phyloP scores from a whole-genome alignment of 2,329 filamentous ascomycete genomes.

The Fusarium sororula region DNA sequence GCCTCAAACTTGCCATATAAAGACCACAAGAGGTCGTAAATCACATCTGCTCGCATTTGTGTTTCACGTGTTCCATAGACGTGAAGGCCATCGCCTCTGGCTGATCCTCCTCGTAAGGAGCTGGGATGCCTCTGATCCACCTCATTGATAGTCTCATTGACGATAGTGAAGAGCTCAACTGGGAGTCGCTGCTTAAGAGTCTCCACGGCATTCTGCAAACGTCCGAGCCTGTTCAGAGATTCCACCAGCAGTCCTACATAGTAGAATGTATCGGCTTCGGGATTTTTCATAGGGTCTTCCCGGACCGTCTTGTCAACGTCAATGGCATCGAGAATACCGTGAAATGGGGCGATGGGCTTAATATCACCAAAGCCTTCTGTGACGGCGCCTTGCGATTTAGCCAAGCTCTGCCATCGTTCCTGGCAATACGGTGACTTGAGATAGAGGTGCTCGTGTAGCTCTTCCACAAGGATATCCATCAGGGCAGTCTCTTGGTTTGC shows the following conservation, averaged over 20 bases:
- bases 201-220: conserved; percentile 86
- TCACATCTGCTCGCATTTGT: conserved; percentile 81
- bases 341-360: conserved; percentile 62
- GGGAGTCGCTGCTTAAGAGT: conserved; percentile 92
- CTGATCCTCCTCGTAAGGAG: conserved; percentile 68
- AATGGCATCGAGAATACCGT: conserved; percentile 66
- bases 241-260: conserved; percentile 91
- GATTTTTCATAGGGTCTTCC: conserved; percentile 92
- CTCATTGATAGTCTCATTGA: conserved; percentile 94
- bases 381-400: conserved; percentile 69
- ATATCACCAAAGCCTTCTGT: conserved; percentile 59
- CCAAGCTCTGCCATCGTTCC: conserved; percentile 89
- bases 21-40: conserved; percentile 91
- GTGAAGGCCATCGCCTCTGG: conserved; percentile 64
- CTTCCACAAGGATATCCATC: conserved; percentile 96
- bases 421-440: conserved; percentile 98
- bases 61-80: conserved; percentile 76
- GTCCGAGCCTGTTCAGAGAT: conserved; percentile 86
- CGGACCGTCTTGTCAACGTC: conserved; percentile 70
- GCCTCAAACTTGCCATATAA: conserved; percentile 97
- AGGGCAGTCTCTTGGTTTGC: conserved; percentile 91
- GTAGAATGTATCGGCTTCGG: conserved; percentile 93
- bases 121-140: conserved; percentile 93
- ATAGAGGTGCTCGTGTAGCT: conserved; percentile 96
- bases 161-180: conserved; percentile 91